phyloP scores from a whole-genome alignment of 73 alveolate species.

The Uronychia binucleata region DNA sequence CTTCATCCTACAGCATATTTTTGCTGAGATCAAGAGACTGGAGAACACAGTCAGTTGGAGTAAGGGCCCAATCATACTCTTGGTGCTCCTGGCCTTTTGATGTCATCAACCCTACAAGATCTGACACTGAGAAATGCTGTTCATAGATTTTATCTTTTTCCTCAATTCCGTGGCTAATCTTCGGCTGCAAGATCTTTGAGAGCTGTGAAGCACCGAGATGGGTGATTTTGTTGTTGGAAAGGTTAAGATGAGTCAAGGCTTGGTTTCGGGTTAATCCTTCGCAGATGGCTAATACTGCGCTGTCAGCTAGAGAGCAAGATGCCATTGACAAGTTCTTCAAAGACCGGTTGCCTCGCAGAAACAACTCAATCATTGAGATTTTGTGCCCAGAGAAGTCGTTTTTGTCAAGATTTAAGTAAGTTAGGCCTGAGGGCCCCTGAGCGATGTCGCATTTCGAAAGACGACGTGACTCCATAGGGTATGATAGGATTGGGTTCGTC shows the following conservation, averaged over 20 bases:
- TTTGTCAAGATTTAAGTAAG: constrained; percentile 43
- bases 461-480: background rate
- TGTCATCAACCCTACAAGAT: background rate
- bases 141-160: background rate
- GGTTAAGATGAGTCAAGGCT: constrained; percentile 3
- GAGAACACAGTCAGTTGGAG: background rate
- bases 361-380: background rate
- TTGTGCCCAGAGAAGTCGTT: constrained; percentile 22
- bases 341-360: constrained; percentile 11
- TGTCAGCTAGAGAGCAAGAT: background rate
- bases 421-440: constrained; percentile 37
- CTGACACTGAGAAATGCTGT: background rate
- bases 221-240: constrained; percentile 4
- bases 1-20: background rate
- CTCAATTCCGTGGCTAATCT: background rate
- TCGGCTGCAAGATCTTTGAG: background rate
- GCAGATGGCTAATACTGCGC: background rate
- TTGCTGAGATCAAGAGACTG: background rate
- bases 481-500: background rate
- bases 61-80: background rate
- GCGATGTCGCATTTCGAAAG: background rate
- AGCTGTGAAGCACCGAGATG: background rate
- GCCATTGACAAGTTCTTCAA: background rate
- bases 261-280: constrained; percentile 7
- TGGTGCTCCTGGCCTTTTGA: background rate